Evolutionary conservation across 108 stramenopile species (phyloP), one percentile per base, ranked within the genome.

Genomic region (Fragilaria crotonensis): DNA sequence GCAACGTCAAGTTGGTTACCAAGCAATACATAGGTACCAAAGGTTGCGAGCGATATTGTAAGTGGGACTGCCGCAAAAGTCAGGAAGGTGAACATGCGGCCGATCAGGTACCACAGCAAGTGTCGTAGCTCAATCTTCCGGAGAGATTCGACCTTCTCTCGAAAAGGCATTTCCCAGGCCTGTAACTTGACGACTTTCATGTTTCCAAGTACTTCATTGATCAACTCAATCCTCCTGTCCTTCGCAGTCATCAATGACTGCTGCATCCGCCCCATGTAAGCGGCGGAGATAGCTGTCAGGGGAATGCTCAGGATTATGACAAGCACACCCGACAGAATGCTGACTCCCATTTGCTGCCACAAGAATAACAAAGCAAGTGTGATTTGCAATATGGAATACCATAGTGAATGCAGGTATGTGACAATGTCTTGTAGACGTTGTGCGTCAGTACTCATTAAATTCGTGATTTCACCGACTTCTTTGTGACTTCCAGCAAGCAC

Each of bases 181-280:
- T 89, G 84, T 9, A 90, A 71, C 75, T 96, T 96, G 67, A 96
- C 73, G 25, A 93, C 76, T 71, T 91, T 93, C 77, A 94, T 92
- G 25, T 80, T 75, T 9, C 68, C 53, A 46, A 96, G 48, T 20
- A 83, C 79, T 60, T 96, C 95, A 59, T 75, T 80, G 45, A 88
- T 93, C 30, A 84, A 25, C 33, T 91, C 72, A 11, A 93, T 70
- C 11, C 95, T 75, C 45, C 63, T 65, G 63, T 94, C 95, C 48
- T 84, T 72, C 7, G 73, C 77, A 57, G 59, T 66, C 85, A 93
- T 87, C 30, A 96, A 59, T 28, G 48, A 48, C 57, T 79, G 78
- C 77, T 93, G 90, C 28, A 86, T 59, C 0, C 64, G 3, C 30
- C 75, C 79, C 61, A 83, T 67, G 36, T 61, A 66, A 17, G 60